Percentiles rank a stretch among this genome's conserved stretches.
These are phyloP conservation scores for Pyrus hybrid DNA, from an alignment of 331 rosid genomes.

Conservation along the genomic window DNA sequence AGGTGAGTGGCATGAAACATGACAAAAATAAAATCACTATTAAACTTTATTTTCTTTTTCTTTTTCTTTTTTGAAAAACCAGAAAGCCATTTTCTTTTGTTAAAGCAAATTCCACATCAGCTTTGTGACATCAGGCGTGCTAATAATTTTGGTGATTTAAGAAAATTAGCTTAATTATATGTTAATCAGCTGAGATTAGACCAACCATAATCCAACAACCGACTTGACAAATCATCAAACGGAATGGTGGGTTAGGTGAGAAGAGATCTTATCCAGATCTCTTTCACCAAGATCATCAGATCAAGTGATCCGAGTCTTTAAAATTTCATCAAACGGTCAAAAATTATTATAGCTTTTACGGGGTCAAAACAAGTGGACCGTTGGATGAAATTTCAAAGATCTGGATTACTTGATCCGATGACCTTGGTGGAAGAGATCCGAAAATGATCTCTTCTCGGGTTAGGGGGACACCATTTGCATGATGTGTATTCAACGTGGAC, in stretches of 20 bases:
- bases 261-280: no score
- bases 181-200: background rate
- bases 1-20: background rate
- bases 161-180: background rate
- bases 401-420: accelerated
- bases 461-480: slow-evolving; percentile 4
- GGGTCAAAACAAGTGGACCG: no score
- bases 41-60: background rate
- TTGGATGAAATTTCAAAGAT: no score
- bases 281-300: no score
- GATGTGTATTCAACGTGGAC: slow-evolving; percentile 10
- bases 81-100: background rate
- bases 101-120: background rate
- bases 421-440: no score
- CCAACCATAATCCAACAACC: slow-evolving; percentile 11
- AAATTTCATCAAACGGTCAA: no score
- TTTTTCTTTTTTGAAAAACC: background rate
- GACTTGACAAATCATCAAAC: background rate
- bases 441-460: background rate
- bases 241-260: background rate
- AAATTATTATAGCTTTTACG: no score
- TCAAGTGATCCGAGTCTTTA: no score
- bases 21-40: background rate
- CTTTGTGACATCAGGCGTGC: background rate
- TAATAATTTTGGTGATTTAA: background rate